These are phyloP conservation scores for Phytopythium montanum DNA, from an alignment of 352 stramenopile species.

Conservation along the genomic window DNA sequence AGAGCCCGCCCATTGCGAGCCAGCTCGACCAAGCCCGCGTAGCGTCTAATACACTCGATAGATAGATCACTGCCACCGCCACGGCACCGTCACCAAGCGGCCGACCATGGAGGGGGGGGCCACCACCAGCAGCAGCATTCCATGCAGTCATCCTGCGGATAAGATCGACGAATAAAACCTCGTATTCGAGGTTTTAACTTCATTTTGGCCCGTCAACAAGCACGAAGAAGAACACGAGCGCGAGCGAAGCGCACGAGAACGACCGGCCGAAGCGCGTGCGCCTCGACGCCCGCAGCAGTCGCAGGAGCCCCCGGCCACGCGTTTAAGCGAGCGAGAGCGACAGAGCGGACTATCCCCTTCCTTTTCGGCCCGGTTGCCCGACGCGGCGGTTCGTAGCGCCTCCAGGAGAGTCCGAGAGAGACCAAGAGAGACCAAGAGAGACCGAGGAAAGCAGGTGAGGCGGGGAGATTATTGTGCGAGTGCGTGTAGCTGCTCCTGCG, in stretches of 20 bases:
- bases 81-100: no score
- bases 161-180: not conserved
- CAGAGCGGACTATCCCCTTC: no score
- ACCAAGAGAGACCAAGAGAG: not conserved
- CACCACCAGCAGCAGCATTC: no score
- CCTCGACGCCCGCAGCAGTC: not conserved
- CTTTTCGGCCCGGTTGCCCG: no score
- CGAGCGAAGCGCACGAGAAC: not conserved
- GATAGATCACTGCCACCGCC: no score
- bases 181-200: not conserved
- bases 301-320: not conserved
- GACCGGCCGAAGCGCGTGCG: not conserved
- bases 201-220: no score
- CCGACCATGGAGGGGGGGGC: no score
- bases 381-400: no score
- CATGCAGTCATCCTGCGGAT: no score
- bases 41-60: no score
- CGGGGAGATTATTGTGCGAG: not conserved
- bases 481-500: not conserved
- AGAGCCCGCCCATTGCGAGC: not conserved
- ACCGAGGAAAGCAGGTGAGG: not conserved
- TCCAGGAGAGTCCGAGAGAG: not conserved
- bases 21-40: not conserved
- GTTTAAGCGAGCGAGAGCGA: no score
- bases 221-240: conserved; percentile 1